Percentiles rank a stretch among this genome's conserved stretches.
These are phyloP conservation scores for Schwanniomyces etchellsii DNA, from an alignment of 1,139 yeast species.

Conservation along the genomic window DNA sequence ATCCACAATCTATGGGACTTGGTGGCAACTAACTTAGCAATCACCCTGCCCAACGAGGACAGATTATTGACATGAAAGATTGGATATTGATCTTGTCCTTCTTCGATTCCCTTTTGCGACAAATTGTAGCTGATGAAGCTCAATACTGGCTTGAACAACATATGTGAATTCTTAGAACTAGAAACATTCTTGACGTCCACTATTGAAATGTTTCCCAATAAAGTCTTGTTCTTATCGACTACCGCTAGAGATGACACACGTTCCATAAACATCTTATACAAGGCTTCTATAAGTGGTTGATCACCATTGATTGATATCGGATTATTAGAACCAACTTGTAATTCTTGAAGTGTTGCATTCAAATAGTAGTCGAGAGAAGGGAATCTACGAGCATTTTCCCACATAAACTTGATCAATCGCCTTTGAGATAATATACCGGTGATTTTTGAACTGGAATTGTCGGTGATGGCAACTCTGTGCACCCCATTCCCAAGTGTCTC, in stretches of 20 bases:
- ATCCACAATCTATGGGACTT: constrained; percentile 92
- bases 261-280: constrained; percentile 76
- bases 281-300: constrained; percentile 79
- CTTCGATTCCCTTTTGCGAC: constrained; percentile 83
- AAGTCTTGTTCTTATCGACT: constrained; percentile 69
- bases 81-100: constrained; percentile 95
- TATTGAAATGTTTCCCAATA: constrained; percentile 88
- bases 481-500: constrained; percentile 89
- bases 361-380: constrained; percentile 72
- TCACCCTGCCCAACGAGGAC: constrained; percentile 78
- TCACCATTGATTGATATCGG: constrained; percentile 84
- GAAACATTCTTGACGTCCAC: constrained; percentile 89
- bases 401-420: constrained; percentile 70
- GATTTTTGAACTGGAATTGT: constrained; percentile 38
- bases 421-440: constrained; percentile 87
- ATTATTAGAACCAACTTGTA: constrained; percentile 62
- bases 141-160: constrained; percentile 75
- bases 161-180: constrained; percentile 75
- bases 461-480: constrained; percentile 82
- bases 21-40: constrained; percentile 94
- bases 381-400: constrained; percentile 90
- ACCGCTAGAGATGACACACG: constrained; percentile 91
- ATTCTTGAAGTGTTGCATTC: constrained; percentile 58
- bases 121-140: constrained; percentile 84
- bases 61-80: constrained; percentile 84